Conservation (phyloP, 371 early-diverging fungal species). For the Rhizomucor miehei region DNA sequence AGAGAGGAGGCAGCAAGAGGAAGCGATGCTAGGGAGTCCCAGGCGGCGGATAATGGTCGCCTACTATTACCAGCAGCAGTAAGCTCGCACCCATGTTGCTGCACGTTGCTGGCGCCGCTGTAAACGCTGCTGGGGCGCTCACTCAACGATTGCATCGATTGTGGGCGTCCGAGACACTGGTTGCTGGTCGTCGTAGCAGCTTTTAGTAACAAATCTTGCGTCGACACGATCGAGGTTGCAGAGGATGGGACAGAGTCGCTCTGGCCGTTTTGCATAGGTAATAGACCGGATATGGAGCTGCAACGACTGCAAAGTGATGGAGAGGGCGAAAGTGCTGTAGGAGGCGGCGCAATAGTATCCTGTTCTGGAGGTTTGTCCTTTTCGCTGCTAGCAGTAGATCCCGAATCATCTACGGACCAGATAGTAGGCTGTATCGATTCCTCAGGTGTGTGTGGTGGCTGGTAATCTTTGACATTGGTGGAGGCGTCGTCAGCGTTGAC, state of each 20-base stretch:
- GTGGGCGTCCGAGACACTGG: not conserved
- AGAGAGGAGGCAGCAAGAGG: too few relatives aligned
- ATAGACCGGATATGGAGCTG: conserved; percentile 7
- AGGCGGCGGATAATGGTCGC: not conserved
- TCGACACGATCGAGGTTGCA: conserved; percentile 2
- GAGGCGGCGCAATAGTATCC: conserved; percentile 1
- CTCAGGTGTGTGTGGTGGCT: conserved; percentile 14
- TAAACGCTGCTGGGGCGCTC: too few relatives aligned
- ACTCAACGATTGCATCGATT: too few relatives aligned
- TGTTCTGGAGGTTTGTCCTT: not conserved
- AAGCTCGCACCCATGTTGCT: not conserved
- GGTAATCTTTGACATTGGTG: not conserved
- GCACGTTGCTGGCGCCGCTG: not conserved
- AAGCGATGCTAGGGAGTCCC: too few relatives aligned
- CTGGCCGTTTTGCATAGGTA: not conserved
- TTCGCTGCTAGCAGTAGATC: too few relatives aligned
- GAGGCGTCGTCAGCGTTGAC: not conserved
- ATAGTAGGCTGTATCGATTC: conserved; percentile 9
- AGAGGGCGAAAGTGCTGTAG: conserved; percentile 2
- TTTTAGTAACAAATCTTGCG: conserved; percentile 5
- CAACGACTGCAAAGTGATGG: conserved; percentile 18
- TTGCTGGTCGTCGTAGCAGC: not conserved
- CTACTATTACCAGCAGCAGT: not conserved
- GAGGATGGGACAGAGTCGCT: conserved; percentile 2
- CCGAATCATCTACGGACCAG: conserved; percentile 9